Conservation (phyloP, 371 early-diverging fungal species). For the Circinella umbellata region DNA sequence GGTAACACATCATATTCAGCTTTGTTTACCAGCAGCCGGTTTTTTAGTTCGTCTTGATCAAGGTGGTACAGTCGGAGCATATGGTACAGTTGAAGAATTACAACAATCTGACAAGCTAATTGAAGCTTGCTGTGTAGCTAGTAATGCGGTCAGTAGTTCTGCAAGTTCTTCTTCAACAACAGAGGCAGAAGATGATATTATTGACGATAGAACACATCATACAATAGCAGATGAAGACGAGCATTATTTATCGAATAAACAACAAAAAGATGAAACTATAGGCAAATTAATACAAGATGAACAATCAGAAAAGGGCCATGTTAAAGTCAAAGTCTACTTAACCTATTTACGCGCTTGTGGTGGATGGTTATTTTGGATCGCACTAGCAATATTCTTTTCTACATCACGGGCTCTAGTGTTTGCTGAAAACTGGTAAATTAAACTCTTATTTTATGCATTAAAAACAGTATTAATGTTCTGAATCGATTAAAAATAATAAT, state of each 20-base stretch:
- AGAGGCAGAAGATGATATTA: not conserved
- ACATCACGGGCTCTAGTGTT: constrained; percentile 52
- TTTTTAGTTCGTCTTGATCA: constrained; percentile 62
- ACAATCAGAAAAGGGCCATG: constrained; percentile 54
- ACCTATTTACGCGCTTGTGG: constrained; percentile 72
- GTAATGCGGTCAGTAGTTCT: not conserved
- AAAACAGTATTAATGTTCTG: too few species aligned
- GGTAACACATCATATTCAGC: constrained; percentile 84
- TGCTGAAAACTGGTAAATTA: constrained; percentile 33
- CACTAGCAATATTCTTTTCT: constrained; percentile 49
- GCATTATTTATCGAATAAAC: not conserved
- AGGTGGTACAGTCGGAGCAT: constrained; percentile 51
- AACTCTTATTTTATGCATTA: too few species aligned
- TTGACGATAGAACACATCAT: too few species aligned
- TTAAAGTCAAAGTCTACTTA: constrained; percentile 62
- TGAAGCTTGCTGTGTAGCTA: not conserved
- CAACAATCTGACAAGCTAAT: constrained; percentile 35
- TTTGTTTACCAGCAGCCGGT: constrained; percentile 70
- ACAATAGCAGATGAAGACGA: too few species aligned
- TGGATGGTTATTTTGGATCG: constrained; percentile 60
- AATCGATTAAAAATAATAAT: not conserved
- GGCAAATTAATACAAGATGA: constrained; percentile 51
- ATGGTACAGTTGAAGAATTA: constrained; percentile 38
- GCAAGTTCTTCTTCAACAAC: not conserved
- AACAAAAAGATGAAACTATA: not conserved